Percentiles rank a stretch among this genome's conserved stretches.
Conservation (phyloP, 805 yeast genomes). For the Isabelozyma heimii region DNA sequence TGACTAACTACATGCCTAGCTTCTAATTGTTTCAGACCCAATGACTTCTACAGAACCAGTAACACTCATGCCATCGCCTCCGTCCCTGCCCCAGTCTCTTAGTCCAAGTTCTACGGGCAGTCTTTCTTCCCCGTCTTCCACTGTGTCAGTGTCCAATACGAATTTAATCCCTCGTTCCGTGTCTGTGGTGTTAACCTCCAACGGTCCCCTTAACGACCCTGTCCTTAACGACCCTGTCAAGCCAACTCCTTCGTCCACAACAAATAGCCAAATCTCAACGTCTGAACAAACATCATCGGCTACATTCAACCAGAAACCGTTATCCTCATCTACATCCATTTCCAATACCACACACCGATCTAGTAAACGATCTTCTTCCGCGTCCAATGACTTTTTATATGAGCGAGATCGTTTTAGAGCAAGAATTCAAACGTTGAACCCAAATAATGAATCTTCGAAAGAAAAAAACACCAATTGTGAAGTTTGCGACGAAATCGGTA, state of each 20-base stretch:
- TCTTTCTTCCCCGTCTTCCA: background rate
- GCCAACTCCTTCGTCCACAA: background rate
- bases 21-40: background rate
- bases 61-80: background rate
- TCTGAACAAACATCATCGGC: too few species aligned
- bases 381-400: slow-evolving; percentile 36
- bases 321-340: background rate
- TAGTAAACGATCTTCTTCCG: slow-evolving; percentile 35
- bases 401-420: slow-evolving; percentile 44
- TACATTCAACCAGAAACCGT: background rate
- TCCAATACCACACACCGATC: slow-evolving; percentile 4
- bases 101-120: background rate
- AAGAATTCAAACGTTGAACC: slow-evolving; percentile 32
- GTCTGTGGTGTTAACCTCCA: background rate
- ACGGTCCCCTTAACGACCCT: background rate
- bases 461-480: slow-evolving; percentile 18
- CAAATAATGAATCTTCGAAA: slow-evolving; percentile 1
- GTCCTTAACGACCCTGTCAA: too few species aligned
- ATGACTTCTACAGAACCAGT: background rate
- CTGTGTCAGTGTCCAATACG: background rate
- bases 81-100: background rate
- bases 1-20: background rate
- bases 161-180: background rate
- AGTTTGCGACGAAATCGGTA: slow-evolving; percentile 33
- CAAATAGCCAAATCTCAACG: too few species aligned